These are phyloP conservation scores for Parachaetomium inaequale DNA, from an alignment of 495 filamentous ascomycete genomes.

Conservation along the genomic window DNA sequence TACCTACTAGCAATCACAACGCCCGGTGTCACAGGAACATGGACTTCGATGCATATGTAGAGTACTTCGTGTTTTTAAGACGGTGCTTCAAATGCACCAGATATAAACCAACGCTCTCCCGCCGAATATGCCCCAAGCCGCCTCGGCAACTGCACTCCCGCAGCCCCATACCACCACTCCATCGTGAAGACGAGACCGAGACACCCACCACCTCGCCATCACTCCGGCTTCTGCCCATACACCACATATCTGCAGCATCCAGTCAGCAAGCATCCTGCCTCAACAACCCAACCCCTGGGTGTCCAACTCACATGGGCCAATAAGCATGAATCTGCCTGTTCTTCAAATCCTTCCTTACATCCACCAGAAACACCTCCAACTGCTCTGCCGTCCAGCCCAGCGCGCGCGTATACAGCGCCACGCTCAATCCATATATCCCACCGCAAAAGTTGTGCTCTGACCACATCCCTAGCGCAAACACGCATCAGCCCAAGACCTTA, in stretches of 20 bases:
- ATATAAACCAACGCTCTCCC: too few species aligned
- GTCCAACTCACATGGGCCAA: slow-evolving; percentile 18
- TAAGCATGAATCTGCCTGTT: slow-evolving; percentile 31
- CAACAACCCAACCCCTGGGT: not conserved
- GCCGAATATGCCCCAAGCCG: too few species aligned
- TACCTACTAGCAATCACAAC: too few species aligned
- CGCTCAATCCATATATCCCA: slow-evolving; percentile 39
- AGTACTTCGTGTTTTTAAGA: too few species aligned
- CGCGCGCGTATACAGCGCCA: slow-evolving; percentile 48
- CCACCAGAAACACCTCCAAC: slow-evolving; percentile 52
- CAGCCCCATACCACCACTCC: too few species aligned
- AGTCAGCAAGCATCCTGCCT: not conserved
- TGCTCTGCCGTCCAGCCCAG: slow-evolving; percentile 55
- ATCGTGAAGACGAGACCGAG: not conserved
- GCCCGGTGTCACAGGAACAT: too few species aligned
- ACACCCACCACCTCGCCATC: not conserved
- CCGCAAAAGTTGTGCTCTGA: slow-evolving; percentile 24
- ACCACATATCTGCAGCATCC: not conserved
- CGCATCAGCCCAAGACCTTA: not conserved
- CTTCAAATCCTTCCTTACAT: slow-evolving; percentile 53
- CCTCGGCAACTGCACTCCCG: too few species aligned
- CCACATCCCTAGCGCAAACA: not conserved
- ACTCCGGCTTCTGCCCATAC: slow-evolving; percentile 8
- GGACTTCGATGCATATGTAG: too few species aligned
- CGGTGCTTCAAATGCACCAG: too few species aligned